Base-by-base conservation (phyloP, 2,329 filamentous ascomycete species). In the Parastagonospora nodorum region DNA sequence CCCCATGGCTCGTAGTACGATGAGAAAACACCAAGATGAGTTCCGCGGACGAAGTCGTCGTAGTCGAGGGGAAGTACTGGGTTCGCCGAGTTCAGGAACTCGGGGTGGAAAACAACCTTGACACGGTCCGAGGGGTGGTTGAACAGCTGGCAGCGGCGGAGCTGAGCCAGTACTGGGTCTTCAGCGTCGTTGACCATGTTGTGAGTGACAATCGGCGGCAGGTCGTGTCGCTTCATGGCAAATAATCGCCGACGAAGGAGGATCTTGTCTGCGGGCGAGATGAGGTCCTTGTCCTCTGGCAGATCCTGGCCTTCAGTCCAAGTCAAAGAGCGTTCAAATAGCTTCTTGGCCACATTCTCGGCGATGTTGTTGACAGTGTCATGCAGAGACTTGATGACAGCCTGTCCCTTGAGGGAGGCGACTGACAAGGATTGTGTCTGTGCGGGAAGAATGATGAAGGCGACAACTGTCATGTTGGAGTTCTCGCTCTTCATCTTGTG, bases 1-100 rank as follows among this genome's bases (percentile, higher is more conserved):
- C 94, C 94, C 94, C 94, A 99, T 8, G 94, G 94, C 78, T 99
- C 94, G 74, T 99, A 99, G 83, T 97, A 97, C 2, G 94, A 97
- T 19, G 93, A 83, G 77, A 99, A 99, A 50, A 99, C 86, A 66
- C 94, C 94, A 69, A 99, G 79, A 75, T 99, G 93, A 35, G 93
- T 97, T 59, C 94, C 94, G 48, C 94, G 90, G 38, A 99, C 94
- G 71, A 99, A 99, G 74, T 99, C 94, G 68, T 99, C 94, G 68
- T 99, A 97, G 77, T 97, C 94, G 69, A 99, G 82, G 14, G 94
- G 92, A 30, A 99, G 82, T 2, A 99, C 92, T 0, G 94, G 93
- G 77, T 97, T 97, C 48, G 91, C 88, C 1, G 93, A 95, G 80
- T 92, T 97, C 62, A 99, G 79, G 78, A 99, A 99, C 75, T 97